Percentiles rank a stretch among this genome's conserved stretches.
Evolutionary conservation across 176 grass and related monocot species (phyloP).

Genomic region (Avena atlantica): DNA sequence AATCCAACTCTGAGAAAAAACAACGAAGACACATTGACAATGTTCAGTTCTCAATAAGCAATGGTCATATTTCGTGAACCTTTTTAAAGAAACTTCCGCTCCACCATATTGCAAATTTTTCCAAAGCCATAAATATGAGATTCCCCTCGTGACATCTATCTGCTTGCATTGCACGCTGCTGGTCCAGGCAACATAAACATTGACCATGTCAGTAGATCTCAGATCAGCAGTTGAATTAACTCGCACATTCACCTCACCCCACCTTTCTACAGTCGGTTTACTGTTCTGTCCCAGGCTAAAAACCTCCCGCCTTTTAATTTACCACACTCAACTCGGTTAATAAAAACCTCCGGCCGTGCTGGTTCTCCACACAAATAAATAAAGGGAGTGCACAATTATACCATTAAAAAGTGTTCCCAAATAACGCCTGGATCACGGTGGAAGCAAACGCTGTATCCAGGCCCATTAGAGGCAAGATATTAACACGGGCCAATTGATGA

Average conservation of each 20-base stretch:
- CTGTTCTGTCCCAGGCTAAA: constrained; percentile 38
- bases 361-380: no score
- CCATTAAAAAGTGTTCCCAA: neutral
- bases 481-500: neutral
- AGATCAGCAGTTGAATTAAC: constrained; percentile 43
- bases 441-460: constrained; percentile 3
- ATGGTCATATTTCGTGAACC: neutral
- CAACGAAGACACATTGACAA: neutral
- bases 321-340: no score
- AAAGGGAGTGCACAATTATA: neutral
- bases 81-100: neutral
- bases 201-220: constrained; percentile 49
- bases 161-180: neutral
- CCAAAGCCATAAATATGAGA: constrained; percentile 29
- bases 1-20: no score
- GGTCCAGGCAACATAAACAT: constrained; percentile 39
- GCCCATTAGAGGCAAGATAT: neutral
- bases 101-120: neutral
- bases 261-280: constrained; percentile 4
- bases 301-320: neutral
- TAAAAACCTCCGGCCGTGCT: no score
- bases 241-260: neutral
- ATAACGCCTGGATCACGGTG: neutral
- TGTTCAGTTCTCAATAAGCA: neutral
- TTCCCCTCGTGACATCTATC: constrained; percentile 36